Conservation (phyloP, 441 rosid genomes). For the Eruca vesicaria region DNA sequence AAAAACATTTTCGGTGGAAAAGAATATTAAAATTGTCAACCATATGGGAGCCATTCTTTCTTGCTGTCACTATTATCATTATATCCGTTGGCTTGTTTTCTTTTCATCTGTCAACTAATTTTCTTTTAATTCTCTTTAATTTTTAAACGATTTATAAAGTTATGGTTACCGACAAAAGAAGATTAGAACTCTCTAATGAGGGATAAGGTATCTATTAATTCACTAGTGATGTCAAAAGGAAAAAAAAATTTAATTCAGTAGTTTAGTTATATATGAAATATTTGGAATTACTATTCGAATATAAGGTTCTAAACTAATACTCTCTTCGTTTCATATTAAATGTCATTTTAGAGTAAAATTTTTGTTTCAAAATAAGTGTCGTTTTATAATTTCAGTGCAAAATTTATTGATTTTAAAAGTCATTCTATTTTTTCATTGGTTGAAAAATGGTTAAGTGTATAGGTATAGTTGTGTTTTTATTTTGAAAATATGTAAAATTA, state of each 20-base stretch:
- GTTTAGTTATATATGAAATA: not conserved
- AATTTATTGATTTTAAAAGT: too few relatives aligned
- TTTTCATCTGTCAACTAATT: slow-evolving; percentile 2
- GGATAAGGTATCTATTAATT: slow-evolving; percentile 20
- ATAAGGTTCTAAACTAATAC: not conserved
- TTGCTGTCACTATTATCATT: slow-evolving; percentile 27
- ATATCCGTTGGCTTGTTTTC: slow-evolving; percentile 16
- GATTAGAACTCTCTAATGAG: slow-evolving; percentile 13
- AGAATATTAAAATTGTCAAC: slow-evolving; percentile 32
- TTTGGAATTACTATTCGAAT: slow-evolving; percentile 28
- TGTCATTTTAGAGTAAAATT: too few relatives aligned
- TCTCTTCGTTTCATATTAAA: too few relatives aligned
- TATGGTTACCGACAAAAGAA: slow-evolving; percentile 30
- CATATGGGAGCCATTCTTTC: slow-evolving; percentile 33
- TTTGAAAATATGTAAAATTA: too few relatives aligned
- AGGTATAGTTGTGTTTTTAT: too few relatives aligned
- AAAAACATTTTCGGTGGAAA: slow-evolving; percentile 17
- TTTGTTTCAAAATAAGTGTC: too few relatives aligned
- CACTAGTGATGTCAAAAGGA: not conserved
- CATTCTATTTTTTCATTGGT: too few relatives aligned
- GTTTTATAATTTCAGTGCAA: too few relatives aligned
- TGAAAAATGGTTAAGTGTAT: too few relatives aligned
- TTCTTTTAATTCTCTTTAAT: not conserved
- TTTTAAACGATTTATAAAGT: not conserved
- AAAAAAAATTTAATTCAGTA: not conserved